Conservation (phyloP, 2,329 filamentous ascomycete species). For the Metarhizium album region DNA sequence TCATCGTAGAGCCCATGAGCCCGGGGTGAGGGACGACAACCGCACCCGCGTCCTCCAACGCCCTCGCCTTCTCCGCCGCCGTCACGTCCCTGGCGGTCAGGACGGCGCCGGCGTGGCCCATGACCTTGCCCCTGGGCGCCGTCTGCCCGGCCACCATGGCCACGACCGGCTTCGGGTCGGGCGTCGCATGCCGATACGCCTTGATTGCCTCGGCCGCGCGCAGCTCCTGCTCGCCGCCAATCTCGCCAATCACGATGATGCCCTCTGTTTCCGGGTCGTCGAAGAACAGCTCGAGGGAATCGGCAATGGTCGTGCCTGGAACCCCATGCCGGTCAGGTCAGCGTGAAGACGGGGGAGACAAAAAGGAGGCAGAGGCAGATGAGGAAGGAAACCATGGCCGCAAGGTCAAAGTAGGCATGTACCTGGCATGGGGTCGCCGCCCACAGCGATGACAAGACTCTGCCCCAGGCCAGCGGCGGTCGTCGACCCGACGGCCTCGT, state of each 20-base stretch:
- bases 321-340: neutral
- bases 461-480: conserved; percentile 66
- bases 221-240: conserved; percentile 59
- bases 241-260: conserved; percentile 62
- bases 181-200: conserved; percentile 46
- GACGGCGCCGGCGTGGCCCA: conserved; percentile 66
- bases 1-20: conserved; percentile 25
- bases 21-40: conserved; percentile 28
- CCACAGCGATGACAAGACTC: conserved; percentile 67
- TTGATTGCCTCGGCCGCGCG: conserved; percentile 61
- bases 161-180: conserved; percentile 52
- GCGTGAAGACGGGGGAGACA: neutral
- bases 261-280: conserved; percentile 57
- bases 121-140: conserved; percentile 49
- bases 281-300: conserved; percentile 58
- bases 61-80: conserved; percentile 22
- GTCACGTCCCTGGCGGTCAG: conserved; percentile 19
- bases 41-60: conserved; percentile 24
- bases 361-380: neutral
- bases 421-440: conserved; percentile 64
- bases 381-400: too few species aligned
- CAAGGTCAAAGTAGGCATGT: too few species aligned
- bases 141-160: conserved; percentile 56
- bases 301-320: conserved; percentile 54
- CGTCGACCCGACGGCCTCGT: conserved; percentile 67